A percentile compares a stretch with the other conserved stretches of the same genome.
phyloP scores from a whole-genome alignment of 805 yeast species.

The Candida caryicola region DNA sequence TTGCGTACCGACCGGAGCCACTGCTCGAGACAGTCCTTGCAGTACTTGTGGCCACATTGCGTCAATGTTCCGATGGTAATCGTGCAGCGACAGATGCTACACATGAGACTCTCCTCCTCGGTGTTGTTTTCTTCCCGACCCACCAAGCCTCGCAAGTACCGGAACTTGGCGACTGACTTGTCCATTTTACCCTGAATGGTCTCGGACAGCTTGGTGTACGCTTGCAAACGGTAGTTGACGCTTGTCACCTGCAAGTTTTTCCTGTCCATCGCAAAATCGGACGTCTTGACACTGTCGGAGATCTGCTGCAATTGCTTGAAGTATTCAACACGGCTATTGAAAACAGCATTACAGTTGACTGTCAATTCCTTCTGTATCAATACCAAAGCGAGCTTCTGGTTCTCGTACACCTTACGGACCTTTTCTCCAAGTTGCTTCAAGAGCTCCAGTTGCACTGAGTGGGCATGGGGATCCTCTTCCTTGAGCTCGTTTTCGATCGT shows the following conservation, averaged over 20 bases:
- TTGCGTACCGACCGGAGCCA: constrained; percentile 61
- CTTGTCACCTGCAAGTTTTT: constrained; percentile 20
- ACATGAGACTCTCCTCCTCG: constrained; percentile 45
- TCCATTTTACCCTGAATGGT: constrained; percentile 16
- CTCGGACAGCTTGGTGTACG: constrained; percentile 1
- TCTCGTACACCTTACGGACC: constrained; percentile 34
- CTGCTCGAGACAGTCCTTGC: constrained; percentile 70
- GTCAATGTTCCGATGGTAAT: constrained; percentile 78
- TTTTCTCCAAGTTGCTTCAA: constrained; percentile 19
- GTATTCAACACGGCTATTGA: constrained; percentile 77
- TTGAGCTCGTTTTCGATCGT: constrained; percentile 24
- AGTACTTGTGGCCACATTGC: constrained; percentile 89
- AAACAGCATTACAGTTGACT: constrained; percentile 57
- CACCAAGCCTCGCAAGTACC: constrained; percentile 33
- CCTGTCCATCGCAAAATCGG: constrained; percentile 30
- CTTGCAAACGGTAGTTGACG: constrained; percentile 1
- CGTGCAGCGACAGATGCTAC: constrained; percentile 74
- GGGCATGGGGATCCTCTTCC: constrained; percentile 8
- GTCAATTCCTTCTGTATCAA: constrained; percentile 47
- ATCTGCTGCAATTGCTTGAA: constrained; percentile 81
- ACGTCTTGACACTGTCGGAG: constrained; percentile 69
- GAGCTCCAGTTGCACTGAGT: constrained; percentile 16
- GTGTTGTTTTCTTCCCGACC: constrained; percentile 8
- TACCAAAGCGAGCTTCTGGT: constrained; percentile 41
- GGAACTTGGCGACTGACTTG: constrained; percentile 32